These are phyloP conservation scores for Paraphysoderma sedebokerense DNA, from an alignment of 371 early-diverging fungal genomes.

Conservation along the genomic window DNA sequence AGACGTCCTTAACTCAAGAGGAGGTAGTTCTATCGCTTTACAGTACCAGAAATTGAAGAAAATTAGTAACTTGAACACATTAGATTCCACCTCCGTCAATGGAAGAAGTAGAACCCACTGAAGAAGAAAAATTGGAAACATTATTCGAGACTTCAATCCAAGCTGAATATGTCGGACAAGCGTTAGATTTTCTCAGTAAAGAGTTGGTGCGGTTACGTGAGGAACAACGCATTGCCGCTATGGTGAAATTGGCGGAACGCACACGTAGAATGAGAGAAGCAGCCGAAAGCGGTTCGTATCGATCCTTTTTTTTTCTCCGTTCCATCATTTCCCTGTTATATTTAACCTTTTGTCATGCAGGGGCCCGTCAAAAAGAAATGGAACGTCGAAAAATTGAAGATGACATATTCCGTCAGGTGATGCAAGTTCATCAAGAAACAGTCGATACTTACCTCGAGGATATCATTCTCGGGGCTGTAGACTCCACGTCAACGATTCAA, in stretches of 20 bases:
- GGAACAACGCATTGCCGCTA: constrained; percentile 19
- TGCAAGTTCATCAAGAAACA: constrained; percentile 27
- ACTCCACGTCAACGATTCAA: constrained; percentile 11
- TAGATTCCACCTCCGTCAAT: too few species aligned
- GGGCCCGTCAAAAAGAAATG: constrained; percentile 19
- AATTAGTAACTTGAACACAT: too few species aligned
- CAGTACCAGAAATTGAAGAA: too few species aligned
- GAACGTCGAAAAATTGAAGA: constrained; percentile 17
- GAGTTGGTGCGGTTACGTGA: constrained; percentile 27
- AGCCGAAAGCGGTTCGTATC: constrained; percentile 17
- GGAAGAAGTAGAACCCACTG: too few species aligned
- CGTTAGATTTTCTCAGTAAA: constrained; percentile 25
- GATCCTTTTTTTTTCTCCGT: background rate
- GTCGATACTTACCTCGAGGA: constrained; percentile 30
- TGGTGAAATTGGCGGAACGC: constrained; percentile 28
- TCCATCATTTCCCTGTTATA: background rate
- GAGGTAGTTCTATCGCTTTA: too few species aligned
- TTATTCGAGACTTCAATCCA: constrained; percentile 15
- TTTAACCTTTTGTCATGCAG: constrained; percentile 2
- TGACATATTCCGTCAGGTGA: constrained; percentile 24
- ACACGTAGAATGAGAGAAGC: constrained; percentile 29
- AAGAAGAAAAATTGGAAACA: too few species aligned
- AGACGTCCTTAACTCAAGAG: too few species aligned
- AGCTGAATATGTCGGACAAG: constrained; percentile 17
- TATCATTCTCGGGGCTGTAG: constrained; percentile 13